Conservation (phyloP, 192 early-diverging fungal genomes). For the Backusella psychrophila region DNA sequence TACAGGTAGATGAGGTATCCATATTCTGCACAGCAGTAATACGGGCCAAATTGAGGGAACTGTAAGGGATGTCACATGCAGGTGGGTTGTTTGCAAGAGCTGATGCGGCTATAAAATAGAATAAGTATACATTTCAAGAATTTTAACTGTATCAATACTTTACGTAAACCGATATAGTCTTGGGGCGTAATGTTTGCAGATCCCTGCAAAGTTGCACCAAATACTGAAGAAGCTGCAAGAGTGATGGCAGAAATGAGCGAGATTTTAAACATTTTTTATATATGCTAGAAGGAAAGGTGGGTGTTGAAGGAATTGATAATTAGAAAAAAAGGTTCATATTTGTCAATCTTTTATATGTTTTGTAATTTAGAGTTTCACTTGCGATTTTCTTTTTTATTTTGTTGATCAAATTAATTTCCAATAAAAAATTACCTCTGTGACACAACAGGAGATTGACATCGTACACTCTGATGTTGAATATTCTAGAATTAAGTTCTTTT, state of each 20-base stretch:
- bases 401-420: not conserved
- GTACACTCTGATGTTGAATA: not conserved
- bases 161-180: slow-evolving; percentile 21
- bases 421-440: not conserved
- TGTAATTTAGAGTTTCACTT: not conserved
- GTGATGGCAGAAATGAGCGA: not conserved
- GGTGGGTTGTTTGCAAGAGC: slow-evolving; percentile 47
- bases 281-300: not conserved
- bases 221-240: not conserved
- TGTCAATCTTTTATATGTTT: not conserved
- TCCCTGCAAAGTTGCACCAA: slow-evolving; percentile 1
- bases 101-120: slow-evolving; percentile 15
- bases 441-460: not conserved
- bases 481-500: not conserved
- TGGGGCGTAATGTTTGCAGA: slow-evolving; percentile 15
- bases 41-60: slow-evolving; percentile 44
- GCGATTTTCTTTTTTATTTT: not conserved
- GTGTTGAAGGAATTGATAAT: not conserved
- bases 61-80: slow-evolving; percentile 55
- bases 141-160: not conserved
- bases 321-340: not conserved
- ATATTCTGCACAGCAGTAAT: slow-evolving; percentile 55
- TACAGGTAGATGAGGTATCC: slow-evolving; percentile 44
- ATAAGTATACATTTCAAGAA: not conserved
- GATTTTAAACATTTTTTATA: not conserved